Evolutionary conservation across 768 basidiomycete genomes (phyloP), one percentile per base, ranked within the genome.

Genomic region (Pleurotus eryngii): DNA sequence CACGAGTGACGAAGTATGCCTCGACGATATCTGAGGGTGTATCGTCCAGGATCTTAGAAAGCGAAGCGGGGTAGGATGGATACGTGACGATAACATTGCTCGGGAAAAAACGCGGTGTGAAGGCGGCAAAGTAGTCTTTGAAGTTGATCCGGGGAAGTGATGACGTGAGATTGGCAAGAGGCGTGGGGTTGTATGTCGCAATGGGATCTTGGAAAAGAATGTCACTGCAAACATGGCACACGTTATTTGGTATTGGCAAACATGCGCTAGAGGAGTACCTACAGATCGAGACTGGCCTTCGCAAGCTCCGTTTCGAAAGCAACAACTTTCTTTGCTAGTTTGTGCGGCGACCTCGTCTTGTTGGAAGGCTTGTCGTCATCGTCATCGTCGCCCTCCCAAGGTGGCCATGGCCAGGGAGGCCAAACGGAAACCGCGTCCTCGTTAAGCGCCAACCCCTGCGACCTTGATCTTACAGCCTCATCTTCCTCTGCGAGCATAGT

Each of bases 361-460:
- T 86, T 84, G 49, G 75, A 69, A 6, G 81, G 77, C 56, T 77
- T 78, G 26, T 80, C 76, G 15, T 72, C 75, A 27, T 69, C 72
- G 22, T 76, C 77, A 9, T 70, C 70, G 37, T 72, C 71, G 5
- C 74, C 74, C 27, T 74, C 76, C 89, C 90, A 94, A 4, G 93
- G 92, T 65, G 90, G 89, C 89, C 89, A 88, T 14, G 89, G 86
- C 87, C 88, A 86, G 39, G 87, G 87, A 43, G 89, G 90, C 89
- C 87, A 90, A 26, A 82, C 74, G 47, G 73, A 77, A 26, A 68
- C 57, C 60, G 76, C 76, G 49, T 74, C 75, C 55, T 78, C 75
- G 53, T 63, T 60, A 22, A 70, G 60, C 18, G 74, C 49, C 37
- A 60, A 55, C 35, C 56, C 49, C 37, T 38, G 60, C 49, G 55